Evolutionary conservation across 768 basidiomycete species (phyloP).

Genomic region (Cyclocybe cylindracea): DNA sequence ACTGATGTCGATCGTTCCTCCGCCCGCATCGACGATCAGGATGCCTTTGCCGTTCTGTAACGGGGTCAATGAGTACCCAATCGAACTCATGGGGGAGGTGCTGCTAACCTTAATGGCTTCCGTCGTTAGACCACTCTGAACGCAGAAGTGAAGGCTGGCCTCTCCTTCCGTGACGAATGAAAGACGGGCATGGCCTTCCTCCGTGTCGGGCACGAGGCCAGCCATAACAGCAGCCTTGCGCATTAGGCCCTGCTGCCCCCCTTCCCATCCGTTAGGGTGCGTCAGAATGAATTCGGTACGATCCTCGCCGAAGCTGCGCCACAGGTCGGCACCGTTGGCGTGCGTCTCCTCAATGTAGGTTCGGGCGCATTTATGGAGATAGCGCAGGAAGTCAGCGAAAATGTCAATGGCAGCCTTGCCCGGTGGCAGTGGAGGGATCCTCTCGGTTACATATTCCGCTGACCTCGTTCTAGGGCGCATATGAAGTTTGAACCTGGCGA

Average conservation of each 20-base stretch:
- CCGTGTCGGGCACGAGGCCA: conserved; percentile 45
- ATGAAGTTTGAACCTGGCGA: conserved; percentile 38
- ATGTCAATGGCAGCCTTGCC: conserved; percentile 42
- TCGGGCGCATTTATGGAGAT: conserved; percentile 45
- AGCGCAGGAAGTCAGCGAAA: conserved; percentile 51
- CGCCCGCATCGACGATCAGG: conserved; percentile 62
- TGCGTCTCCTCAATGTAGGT: conserved; percentile 51
- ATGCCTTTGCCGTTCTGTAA: conserved; percentile 45
- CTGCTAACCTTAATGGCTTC: conserved; percentile 32
- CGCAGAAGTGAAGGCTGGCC: conserved; percentile 60
- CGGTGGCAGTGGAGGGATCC: conserved; percentile 41
- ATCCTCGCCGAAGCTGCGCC: conserved; percentile 40
- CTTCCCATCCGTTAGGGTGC: conserved; percentile 71
- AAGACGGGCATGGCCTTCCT: conserved; percentile 40
- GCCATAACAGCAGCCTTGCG: conserved; percentile 53
- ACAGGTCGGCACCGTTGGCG: conserved; percentile 41
- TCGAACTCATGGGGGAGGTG: not conserved
- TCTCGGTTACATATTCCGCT: conserved; percentile 14
- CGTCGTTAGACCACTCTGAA: conserved; percentile 44
- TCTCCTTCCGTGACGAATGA: conserved; percentile 67
- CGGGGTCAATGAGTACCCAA: not conserved
- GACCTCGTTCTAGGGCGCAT: conserved; percentile 28
- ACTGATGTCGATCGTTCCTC: conserved; percentile 64
- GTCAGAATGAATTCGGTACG: conserved; percentile 53
- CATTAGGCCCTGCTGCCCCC: conserved; percentile 57